Conservation (phyloP, 2,329 filamentous ascomycete genomes). For the Pseudomassariella vexata region DNA sequence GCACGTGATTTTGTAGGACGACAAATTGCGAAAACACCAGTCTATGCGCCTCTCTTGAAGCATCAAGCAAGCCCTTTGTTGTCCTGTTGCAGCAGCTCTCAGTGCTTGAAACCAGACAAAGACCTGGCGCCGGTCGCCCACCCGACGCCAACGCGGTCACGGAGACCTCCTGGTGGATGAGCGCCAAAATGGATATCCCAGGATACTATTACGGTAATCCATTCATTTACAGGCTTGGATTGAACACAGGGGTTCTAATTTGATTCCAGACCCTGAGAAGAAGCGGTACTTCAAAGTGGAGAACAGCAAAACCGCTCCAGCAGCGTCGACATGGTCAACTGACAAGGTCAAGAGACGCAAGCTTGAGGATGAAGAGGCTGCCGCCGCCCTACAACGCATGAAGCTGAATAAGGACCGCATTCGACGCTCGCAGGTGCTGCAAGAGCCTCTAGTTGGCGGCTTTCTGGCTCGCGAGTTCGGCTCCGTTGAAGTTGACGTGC, state of each 20-base stretch:
- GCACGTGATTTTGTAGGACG: too few species aligned
- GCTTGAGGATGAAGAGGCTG: constrained; percentile 32
- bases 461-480: constrained; percentile 29
- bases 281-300: constrained; percentile 66
- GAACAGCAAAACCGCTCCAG: constrained; percentile 47
- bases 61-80: too few species aligned
- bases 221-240: too few species aligned
- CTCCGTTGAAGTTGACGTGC: constrained; percentile 21
- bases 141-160: too few species aligned
- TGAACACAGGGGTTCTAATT: too few species aligned
- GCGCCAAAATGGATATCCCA: constrained; percentile 33
- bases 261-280: constrained; percentile 50
- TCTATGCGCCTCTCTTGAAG: too few species aligned
- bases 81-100: too few species aligned
- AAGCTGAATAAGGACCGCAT: constrained; percentile 30
- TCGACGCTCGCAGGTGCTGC: constrained; percentile 25
- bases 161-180: too few species aligned
- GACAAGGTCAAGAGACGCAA: constrained; percentile 53
- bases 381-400: constrained; percentile 19
- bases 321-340: constrained; percentile 46
- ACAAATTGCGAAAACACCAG: too few species aligned
- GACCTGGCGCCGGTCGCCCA: too few species aligned
- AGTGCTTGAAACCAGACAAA: too few species aligned
- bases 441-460: constrained; percentile 24
- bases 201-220: constrained; percentile 49